Percentiles rank a stretch among this genome's conserved stretches.
These are phyloP conservation scores for Polysphondylium violaceum DNA, from an alignment of 78 protist genomes.

Conservation along the genomic window DNA sequence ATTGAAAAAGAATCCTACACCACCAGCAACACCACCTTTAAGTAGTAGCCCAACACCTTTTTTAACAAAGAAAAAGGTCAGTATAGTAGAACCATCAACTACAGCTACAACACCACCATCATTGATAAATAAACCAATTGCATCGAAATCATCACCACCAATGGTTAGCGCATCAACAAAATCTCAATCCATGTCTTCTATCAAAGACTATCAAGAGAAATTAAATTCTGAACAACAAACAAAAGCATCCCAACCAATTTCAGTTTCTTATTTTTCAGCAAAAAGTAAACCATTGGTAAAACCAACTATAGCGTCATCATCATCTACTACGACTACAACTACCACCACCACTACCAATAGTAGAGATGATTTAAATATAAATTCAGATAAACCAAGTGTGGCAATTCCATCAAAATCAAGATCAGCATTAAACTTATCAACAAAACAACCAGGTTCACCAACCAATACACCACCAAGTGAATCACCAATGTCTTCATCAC, in stretches of 20 bases:
- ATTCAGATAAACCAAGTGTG: too few relatives aligned
- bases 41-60: neutral
- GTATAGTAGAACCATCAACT: neutral
- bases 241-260: neutral
- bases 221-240: neutral
- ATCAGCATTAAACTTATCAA: slow-evolving; percentile 18
- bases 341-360: neutral
- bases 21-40: neutral
- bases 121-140: neutral
- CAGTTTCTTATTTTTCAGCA: neutral
- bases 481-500: neutral
- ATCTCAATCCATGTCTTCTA: neutral
- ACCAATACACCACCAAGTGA: slow-evolving; percentile 15
- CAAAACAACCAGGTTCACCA: slow-evolving; percentile 5
- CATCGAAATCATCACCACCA: slow-evolving; percentile 34
- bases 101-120: neutral
- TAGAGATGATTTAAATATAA: too few relatives aligned
- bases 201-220: neutral
- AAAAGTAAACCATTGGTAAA: neutral
- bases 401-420: slow-evolving; percentile 4
- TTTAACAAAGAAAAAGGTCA: neutral
- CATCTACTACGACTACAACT: neutral
- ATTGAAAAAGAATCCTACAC: slow-evolving; percentile 4
- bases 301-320: neutral
- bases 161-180: neutral